Base-by-base conservation (phyloP, 2,329 filamentous ascomycete species). In the Xylogone sp. region DNA sequence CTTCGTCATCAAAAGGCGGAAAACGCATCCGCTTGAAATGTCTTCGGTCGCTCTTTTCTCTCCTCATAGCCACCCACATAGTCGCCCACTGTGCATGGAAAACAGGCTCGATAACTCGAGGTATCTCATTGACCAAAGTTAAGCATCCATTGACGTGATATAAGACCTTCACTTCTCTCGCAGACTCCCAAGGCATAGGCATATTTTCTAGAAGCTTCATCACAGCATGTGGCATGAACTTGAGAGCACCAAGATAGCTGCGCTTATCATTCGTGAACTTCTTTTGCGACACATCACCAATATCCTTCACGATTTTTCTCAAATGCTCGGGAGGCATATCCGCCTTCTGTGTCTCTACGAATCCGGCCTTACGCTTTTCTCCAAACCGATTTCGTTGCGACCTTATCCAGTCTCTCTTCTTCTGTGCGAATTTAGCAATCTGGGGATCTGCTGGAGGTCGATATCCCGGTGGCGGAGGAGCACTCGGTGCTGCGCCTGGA, bases 1-100 rank as follows among this genome's bases (percentile, higher is more conserved):
- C 94, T 74, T 99, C 94, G 65, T 99, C 95, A 61, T 99, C 94
- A 61, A 99, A 99, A 0, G 95, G 95, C 18, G 94, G 94, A 63
- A 99, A 99, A 61, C 95, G 85, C 94, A 99, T 99, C 58, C 94
- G 85, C 77, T 99, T 99, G 79, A 99, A 99, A 62, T 97, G 83
- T 66, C 93, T 78, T 70, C 94, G 79, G 65, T 99, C 94, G 66
- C 91, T 94, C 78, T 99, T 99, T 69, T 99, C 94, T 62, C 95
- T 88, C 62, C 94, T 85, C 94, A 99, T 99, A 43, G 88, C 90
- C 21, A 96, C 86, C 94, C 94, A 99, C 94, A 99, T 99, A 50
- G 93, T 96, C 12, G 94, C 94, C 94, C 94, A 99, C 69, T 99
- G 94, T 52, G 94, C 94, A 68, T 97, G 92, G 71, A 96, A 99